phyloP scores from a whole-genome alignment of 345 rosid species.

The Hibiscus tridactylites region DNA sequence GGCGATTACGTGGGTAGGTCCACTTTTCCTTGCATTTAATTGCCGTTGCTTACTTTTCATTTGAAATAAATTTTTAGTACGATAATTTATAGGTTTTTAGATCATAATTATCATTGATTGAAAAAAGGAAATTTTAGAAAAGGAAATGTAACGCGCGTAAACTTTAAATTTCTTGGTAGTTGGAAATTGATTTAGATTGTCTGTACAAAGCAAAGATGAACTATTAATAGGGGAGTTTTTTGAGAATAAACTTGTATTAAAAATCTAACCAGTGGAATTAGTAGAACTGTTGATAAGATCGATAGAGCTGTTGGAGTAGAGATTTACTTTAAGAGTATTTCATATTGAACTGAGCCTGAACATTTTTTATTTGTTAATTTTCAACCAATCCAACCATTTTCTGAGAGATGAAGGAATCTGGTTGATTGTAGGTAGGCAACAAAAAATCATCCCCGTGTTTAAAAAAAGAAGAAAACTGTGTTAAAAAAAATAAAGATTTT shows the following conservation, averaged over 20 bases:
- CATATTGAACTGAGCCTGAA: background rate
- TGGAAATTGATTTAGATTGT: background rate
- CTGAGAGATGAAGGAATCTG: background rate
- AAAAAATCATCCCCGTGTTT: too few relatives aligned
- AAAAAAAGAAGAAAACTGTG: too few relatives aligned
- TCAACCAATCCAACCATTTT: background rate
- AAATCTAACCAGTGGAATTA: background rate
- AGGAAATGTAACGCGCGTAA: background rate
- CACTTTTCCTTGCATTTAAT: background rate
- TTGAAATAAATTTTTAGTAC: background rate
- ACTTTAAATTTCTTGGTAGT: background rate
- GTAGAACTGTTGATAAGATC: background rate
- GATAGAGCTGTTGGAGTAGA: background rate
- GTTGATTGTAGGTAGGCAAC: too few relatives aligned
- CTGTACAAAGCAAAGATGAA: background rate
- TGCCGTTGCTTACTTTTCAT: background rate
- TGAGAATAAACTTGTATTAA: background rate
- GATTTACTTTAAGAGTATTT: background rate
- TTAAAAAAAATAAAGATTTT: too few relatives aligned
- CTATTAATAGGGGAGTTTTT: background rate
- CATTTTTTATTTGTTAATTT: background rate
- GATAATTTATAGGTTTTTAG: background rate
- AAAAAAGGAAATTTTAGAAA: background rate
- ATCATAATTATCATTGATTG: background rate
- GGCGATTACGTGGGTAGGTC: constrained; percentile 48